These are phyloP conservation scores for Syzygium aromaticum DNA, from an alignment of 345 rosid species.

Conservation along the genomic window DNA sequence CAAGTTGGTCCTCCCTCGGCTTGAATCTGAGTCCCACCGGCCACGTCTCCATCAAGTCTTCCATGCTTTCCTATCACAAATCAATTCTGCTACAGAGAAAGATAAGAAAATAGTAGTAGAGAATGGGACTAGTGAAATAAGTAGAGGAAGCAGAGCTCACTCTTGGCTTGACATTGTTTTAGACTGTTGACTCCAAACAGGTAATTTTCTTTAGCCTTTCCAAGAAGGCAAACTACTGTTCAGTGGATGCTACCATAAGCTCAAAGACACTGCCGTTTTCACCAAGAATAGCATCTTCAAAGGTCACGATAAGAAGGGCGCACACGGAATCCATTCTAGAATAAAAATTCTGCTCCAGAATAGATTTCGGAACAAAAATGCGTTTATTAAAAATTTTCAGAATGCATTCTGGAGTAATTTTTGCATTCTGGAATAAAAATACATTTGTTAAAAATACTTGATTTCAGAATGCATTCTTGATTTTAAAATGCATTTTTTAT, in stretches of 20 bases:
- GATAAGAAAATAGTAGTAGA: not conserved
- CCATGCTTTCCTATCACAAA: not conserved
- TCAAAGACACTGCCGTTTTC: not conserved
- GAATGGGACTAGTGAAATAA: not conserved
- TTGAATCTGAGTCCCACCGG: constrained; percentile 2
- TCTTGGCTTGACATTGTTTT: not conserved
- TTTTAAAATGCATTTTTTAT: too few relatives aligned
- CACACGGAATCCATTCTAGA: too few relatives aligned
- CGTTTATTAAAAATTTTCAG: too few relatives aligned
- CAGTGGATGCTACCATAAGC: too few relatives aligned
- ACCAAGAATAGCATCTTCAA: not conserved
- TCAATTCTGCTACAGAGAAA: not conserved
- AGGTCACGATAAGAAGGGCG: not conserved
- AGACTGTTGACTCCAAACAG: not conserved
- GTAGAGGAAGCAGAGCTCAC: not conserved
- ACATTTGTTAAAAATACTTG: too few relatives aligned
- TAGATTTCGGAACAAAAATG: too few relatives aligned
- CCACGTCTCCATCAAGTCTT: not conserved
- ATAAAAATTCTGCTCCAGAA: too few relatives aligned
- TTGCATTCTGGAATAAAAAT: too few relatives aligned
- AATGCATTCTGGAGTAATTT: too few relatives aligned
- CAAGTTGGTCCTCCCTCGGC: not conserved
- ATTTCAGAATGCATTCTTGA: too few relatives aligned
- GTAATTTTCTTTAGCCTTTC: not conserved
- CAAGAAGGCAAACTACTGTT: too few relatives aligned